Evolutionary conservation across 148 eudicot genomes (phyloP), one percentile per base, ranked within the genome.

Genomic region (Vaccinium corymbosum): DNA sequence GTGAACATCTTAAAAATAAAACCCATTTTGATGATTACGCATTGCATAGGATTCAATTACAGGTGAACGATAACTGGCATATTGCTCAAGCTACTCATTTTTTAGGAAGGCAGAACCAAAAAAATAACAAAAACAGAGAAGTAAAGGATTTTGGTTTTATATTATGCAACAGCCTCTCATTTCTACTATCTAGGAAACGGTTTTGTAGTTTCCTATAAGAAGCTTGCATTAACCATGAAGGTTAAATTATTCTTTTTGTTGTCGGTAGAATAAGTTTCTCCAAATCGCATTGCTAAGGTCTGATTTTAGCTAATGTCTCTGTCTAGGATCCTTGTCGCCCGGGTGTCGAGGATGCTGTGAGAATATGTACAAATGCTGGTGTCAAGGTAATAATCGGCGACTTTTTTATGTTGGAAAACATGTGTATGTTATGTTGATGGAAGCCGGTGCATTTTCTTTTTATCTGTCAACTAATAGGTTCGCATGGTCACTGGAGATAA

Each of bases 401-500:
- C 52, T 49, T 50, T 17, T 64, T 51, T 42, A n/a, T 38, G 32
- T 83, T 22, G 79, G 71, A 49, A 22, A 61, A 55, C 29, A 70
- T 70, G 22, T 55, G 35, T 50, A 38, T 32, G 66, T 25, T 52
- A 22, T 53, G 55, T 51, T 50, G 66, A 68, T 79, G 42, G 55
- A 49, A 17, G 2, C 52, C 7, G 32, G 42, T 51, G 15, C 12
- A 25, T 2, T 78, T 55, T 25, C 64, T 79, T 56, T 79, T 42
- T 42, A 42, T 73, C 64, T 85, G 75, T 38, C 38, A 77, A 83
- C 80, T 16, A 56, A 56, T 87, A 95, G 98, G 98, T 95, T 12
- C 95, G 98, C 27, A 95, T 95, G 98, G 98, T 95, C 20, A 95
- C 98, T 78, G 98, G 98, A 72, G 98, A 95, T 81, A 95, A 93